Base-by-base conservation (phyloP, 1,284 basidiomycete genomes). In the Apiotrichum akiyoshidainum region DNA sequence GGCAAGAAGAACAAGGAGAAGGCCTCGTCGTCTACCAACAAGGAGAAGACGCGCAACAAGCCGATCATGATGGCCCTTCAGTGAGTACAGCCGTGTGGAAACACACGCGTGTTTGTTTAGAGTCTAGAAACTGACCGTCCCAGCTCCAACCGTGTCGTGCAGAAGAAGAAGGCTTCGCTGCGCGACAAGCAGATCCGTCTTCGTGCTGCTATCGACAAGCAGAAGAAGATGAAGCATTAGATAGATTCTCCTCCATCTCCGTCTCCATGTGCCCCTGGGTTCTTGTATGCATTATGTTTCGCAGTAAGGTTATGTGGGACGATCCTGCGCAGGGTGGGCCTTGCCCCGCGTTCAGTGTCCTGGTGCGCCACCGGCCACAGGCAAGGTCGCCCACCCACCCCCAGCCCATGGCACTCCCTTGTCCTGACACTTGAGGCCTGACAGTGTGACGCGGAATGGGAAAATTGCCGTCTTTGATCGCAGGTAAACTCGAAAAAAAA, bases 11-110 rank as follows among this genome's bases (percentile, higher is more conserved):
- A 86, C 64, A 90, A 90, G 75, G 88, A 82, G 42, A 78, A 80
- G 16, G 85, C 87, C 53, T 90, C 88, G 74, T 90, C 87, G 69
- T 86, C 88, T 59, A 94, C 92, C 39, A 94, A 94, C 76, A 83
- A 85, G 68, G 90, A 94, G 80, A 94, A 95, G 84, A 84, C 86
- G 46, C 83, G 87, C 69, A 92, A 92, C 76, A 94, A 95, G 76
- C 92, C 92, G 16, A 83, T 94, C 66, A 94, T 94, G 92, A 94
- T 94, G 91, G 88, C 72, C 81, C 82, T 54, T 82, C 87, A 53
- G 89, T 93, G 47, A 31, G 26, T 31, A 31, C 4, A 31, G 26
- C 26, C 4, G 26, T 31, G 26, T n/a, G n/a, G n/a, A n/a, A n/a
- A 31, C 3, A 31, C 26, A 31, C 4, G 4, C 80, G 83, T 74